Evolutionary conservation across 2,329 filamentous ascomycete genomes (phyloP), one percentile per base, ranked within the genome.

Genomic region (Calonectria pauciramosa): DNA sequence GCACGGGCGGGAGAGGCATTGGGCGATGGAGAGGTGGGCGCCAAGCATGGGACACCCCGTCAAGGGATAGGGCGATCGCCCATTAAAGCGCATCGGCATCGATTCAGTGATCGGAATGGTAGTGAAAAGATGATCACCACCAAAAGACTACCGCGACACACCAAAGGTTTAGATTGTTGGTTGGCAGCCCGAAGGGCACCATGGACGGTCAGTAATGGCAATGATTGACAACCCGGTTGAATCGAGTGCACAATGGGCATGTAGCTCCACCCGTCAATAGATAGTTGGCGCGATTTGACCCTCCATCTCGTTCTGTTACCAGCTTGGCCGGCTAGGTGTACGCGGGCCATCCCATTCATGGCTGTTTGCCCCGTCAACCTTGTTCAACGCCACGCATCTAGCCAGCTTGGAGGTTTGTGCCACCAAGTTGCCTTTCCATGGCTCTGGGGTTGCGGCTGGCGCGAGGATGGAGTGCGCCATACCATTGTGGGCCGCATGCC

Each of bases 1-100:
- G 79, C 51, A 49, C 41, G 23, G 28, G 59, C 66, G 78, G 77
- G 77, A 78, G 73, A 75, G 76, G 76, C 78, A 79, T 78, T 75
- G 70, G 63, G 68, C 34, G 65, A 59, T 66, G 64, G 70, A 41
- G 36, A 64, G 47, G 49, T 32, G 56, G 56, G 56, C 56, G 56
- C 26, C 56, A 20, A 41, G 41, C 56, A 63, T 63, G 56, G 56
- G 34, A 41, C 36, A 63, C 56, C 56, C 56, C 56, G 34, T 26
- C 56, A 38, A 63, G 70, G 44, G 23, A 68, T 52, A 51, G 56
- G 56, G 56, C 68, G 49, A 47, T 60, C 20, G 54, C 32, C 56
- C 56, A 63, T 63, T 59, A 41, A 69, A 14, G 56, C 26, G 18
- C 49, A 34, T 68, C 44, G 49, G 52, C 28, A 52, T 71, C 52